Evolutionary conservation across 2,329 filamentous ascomycete species (phyloP), one percentile per base, ranked within the genome.

Genomic region (Alternaria viburni): DNA sequence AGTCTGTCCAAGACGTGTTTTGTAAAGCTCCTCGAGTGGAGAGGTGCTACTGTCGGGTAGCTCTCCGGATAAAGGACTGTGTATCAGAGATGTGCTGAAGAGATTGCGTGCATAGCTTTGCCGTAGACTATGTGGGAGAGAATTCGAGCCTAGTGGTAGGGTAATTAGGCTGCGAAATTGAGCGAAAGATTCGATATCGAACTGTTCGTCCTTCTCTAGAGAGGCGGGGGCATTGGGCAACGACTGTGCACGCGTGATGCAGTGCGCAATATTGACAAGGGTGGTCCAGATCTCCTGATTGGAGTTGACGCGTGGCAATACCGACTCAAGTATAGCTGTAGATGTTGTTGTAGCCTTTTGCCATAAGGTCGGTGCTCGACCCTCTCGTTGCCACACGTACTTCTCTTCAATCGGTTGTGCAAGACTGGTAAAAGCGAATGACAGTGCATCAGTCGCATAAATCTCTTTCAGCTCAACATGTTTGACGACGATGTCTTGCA

Each of bases 71-170:
- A 93, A 89, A 0, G 89, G 87, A 1, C 85, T 79, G 76, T 97
- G 93, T 54, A 97, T 89, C 61, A 97, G 88, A 1, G 93, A 97
- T 28, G 89, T 92, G 49, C 86, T 85, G 81, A 98, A 97, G 1
- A 99, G 86, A 23, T 89, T 90, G 67, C 90, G 87, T 0, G 91
- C 88, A 73, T 94, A 97, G 1, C 86, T 81, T 57, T 86, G 86
- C 44, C 93, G 88, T 4, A 90, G 88, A 65, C 83, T 83, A 67
- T 94, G 90, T 1, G 89, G 84, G 7, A 97, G 86, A 3, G 83
- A 80, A 6, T 86, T 76, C 0, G 88, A 86, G 3, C 93, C 91
- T 0, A 98, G 85, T 2, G 87, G 82, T 0, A 93, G 90, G 5
- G 93, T 90, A 44, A 97, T 89, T 32, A 97, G 84, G 10, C 87